A percentile compares a stretch with the other conserved stretches of the same genome.
phyloP scores from a whole-genome alignment of 2,329 filamentous ascomycete species.

The Magnaporthales sp. region DNA sequence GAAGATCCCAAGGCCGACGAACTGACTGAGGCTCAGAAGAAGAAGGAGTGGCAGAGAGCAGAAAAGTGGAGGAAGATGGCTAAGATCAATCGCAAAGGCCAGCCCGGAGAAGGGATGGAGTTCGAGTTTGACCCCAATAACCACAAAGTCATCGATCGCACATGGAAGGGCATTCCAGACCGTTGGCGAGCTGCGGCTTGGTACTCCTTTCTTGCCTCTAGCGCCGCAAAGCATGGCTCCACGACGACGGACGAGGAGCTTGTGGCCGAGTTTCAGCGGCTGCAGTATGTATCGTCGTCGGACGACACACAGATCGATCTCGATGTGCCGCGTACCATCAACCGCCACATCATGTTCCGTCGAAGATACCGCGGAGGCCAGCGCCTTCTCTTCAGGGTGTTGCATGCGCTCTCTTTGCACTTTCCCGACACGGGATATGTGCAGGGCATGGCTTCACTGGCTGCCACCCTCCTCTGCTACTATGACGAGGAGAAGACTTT shows the following conservation, averaged over 20 bases:
- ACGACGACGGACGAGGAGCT: constrained; percentile 20
- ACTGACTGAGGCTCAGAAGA: constrained; percentile 46
- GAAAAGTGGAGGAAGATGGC: constrained; percentile 65
- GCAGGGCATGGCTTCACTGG: constrained; percentile 92
- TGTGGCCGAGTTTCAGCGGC: constrained; percentile 57
- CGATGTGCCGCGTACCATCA: constrained; percentile 92
- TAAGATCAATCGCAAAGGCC: constrained; percentile 41
- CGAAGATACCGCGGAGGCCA: constrained; percentile 87
- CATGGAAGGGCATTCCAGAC: constrained; percentile 97
- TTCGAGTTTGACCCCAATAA: constrained; percentile 75
- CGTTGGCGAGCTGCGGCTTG: constrained; percentile 89
- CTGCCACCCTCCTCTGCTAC: constrained; percentile 88
- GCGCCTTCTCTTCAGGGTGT: constrained; percentile 80
- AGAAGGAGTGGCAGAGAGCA: constrained; percentile 52
- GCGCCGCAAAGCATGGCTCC: constrained; percentile 43
- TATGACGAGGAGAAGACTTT: constrained; percentile 94
- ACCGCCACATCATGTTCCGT: constrained; percentile 94
- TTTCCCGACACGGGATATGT: constrained; percentile 91
- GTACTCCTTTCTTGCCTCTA: constrained; percentile 82
- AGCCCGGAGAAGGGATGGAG: constrained; percentile 47
- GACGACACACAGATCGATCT: constrained; percentile 97
- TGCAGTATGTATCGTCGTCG: constrained; percentile 66
- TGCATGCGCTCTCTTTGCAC: constrained; percentile 87
- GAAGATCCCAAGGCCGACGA: constrained; percentile 47
- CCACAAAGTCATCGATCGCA: constrained; percentile 80